Evolutionary conservation across 2,329 filamentous ascomycete species (phyloP).

Genomic region (Paecilomyces sp.): DNA sequence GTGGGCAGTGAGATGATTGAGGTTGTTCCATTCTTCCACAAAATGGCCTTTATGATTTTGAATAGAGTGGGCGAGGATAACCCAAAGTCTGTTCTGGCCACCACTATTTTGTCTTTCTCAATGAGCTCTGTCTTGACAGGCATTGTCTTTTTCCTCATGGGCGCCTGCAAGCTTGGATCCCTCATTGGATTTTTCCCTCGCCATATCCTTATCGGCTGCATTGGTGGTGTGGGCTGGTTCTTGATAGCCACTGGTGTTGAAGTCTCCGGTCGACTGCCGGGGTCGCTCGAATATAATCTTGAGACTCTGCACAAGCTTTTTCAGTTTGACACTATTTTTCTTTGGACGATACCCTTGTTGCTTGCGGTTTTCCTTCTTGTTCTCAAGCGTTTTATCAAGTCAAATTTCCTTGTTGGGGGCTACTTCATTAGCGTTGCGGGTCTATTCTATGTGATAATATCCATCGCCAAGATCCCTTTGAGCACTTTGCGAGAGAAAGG

Average conservation of each 20-base stretch:
- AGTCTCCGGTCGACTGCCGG: constrained; percentile 81
- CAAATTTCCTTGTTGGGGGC: constrained; percentile 76
- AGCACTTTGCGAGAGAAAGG: constrained; percentile 62
- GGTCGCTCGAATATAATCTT: constrained; percentile 74
- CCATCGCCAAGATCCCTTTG: constrained; percentile 56
- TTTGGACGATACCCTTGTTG: constrained; percentile 75
- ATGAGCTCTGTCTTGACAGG: constrained; percentile 88
- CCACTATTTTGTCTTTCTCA: constrained; percentile 86
- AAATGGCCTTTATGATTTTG: constrained; percentile 90
- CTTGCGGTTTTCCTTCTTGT: constrained; percentile 71
- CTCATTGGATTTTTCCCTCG: constrained; percentile 95
- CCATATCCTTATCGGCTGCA: constrained; percentile 93
- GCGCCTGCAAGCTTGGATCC: constrained; percentile 77
- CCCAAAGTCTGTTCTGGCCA: constrained; percentile 80
- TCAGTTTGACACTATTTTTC: constrained; percentile 62
- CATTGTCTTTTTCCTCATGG: constrained; percentile 84
- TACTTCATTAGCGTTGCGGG: constrained; percentile 77
- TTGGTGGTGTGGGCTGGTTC: constrained; percentile 95
- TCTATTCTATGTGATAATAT: constrained; percentile 45
- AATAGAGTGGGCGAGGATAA: constrained; percentile 69
- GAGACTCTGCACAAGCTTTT: constrained; percentile 70
- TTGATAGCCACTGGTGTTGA: constrained; percentile 86
- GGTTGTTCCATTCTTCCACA: constrained; percentile 97
- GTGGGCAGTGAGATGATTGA: constrained; percentile 98
- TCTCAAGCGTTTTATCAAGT: constrained; percentile 67